These are phyloP conservation scores for Verbena officinalis DNA, from an alignment of 257 asterid genomes.

Conservation along the genomic window DNA sequence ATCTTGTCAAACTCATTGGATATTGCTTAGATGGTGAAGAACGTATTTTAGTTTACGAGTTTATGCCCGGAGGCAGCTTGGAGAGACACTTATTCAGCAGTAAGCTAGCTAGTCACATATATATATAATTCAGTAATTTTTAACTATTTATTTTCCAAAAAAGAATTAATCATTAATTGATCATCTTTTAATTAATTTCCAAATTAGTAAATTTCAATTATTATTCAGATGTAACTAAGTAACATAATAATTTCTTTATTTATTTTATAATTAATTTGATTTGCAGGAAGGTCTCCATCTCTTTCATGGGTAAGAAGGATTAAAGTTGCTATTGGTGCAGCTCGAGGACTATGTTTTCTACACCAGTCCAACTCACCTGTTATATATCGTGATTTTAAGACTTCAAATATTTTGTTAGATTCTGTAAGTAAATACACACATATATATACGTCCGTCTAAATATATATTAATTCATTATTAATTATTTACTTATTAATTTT, in stretches of 20 bases:
- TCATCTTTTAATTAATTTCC: too few relatives aligned
- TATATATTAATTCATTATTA: neutral
- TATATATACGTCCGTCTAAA: too few relatives aligned
- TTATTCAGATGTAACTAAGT: too few relatives aligned
- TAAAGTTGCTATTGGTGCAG: constrained; percentile 52
- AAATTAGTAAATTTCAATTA: too few relatives aligned
- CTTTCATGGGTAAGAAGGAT: constrained; percentile 55
- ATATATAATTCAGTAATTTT: too few relatives aligned
- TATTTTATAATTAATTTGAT: too few relatives aligned
- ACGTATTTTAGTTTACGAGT: constrained; percentile 53
- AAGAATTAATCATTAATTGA: too few relatives aligned
- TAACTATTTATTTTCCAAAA: too few relatives aligned
- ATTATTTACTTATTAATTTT: neutral
- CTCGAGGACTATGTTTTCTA: constrained; percentile 54
- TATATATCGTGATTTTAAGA: constrained; percentile 61
- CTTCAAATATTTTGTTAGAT: constrained; percentile 54
- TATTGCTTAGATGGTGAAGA: constrained; percentile 50
- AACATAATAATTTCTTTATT: too few relatives aligned
- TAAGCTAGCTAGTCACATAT: constrained; percentile 7
- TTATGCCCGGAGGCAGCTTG: constrained; percentile 58
- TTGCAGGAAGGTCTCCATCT: constrained; percentile 32
- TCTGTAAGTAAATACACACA: constrained; percentile 28
- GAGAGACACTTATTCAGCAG: constrained; percentile 49
- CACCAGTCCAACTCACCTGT: constrained; percentile 52
- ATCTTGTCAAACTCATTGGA: constrained; percentile 54